Base-by-base conservation (phyloP, 2,329 filamentous ascomycete genomes). In the Verticillium zaregamsianum region DNA sequence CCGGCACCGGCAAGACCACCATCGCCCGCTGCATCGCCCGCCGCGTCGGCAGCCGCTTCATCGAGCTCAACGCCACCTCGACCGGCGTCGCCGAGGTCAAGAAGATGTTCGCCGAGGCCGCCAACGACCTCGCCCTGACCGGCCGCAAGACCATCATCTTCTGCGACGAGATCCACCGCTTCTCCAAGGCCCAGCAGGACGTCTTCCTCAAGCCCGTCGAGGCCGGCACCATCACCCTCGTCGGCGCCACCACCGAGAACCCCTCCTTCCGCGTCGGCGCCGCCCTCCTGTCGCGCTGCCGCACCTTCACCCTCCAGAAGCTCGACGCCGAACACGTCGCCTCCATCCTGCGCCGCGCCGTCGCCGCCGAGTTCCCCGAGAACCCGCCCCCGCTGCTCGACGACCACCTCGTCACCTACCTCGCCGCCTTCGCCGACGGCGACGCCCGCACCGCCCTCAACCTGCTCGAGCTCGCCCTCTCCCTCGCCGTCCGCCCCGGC, bases 181-280 rank as follows among this genome's bases (percentile, higher is more conserved):
- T 97, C 80, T 90, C 85, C 68, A 97, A 97, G 76, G 84, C 88
- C 0, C 95, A 98, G 73, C 95, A 99, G 72, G 95, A 98, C 75
- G 90, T 97, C 1, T 98, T 98, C 68, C 80, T 99, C 2, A 92
- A 90, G 17, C 94, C 94, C 0, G 94, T 98, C 25, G 95, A 99
- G 76, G 88, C 88, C 1, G 95, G 95, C 6, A 90, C 91, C 32
- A 89, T 99, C 66, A 97, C 92, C 0, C 81, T 99, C 33, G 95
- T 98, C 64, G 95, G 93, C 12, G 95, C 95, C 7, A 99, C 95
- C 3, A 99, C 95, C 0, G 95, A 99, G 75, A 99, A 99, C 67
- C 95, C 95, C 0, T 94, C 90, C 4, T 98, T 98, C 80, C 94
- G 96, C 70, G 87, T 99, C 52, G 91, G 95, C 68, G 89, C 87